Evolutionary conservation across 768 basidiomycete species (phyloP).

Genomic region (Lenzites betulinus): DNA sequence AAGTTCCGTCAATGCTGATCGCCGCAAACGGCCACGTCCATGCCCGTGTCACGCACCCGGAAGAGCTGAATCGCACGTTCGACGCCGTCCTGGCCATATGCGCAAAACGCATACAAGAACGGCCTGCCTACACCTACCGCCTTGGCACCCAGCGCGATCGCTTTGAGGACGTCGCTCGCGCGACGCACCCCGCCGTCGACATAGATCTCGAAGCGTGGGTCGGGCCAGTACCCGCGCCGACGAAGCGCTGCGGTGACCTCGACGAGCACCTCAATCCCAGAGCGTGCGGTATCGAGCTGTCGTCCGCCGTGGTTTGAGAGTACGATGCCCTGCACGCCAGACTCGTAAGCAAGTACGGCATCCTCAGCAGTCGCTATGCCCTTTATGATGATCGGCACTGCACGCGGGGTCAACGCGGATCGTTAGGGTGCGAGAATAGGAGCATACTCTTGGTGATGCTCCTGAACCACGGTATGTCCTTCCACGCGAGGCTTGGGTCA

Average conservation of each 20-base stretch:
- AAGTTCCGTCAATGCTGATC: too few relatives aligned
- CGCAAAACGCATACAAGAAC: slow-evolving; percentile 82
- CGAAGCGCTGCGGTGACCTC: slow-evolving; percentile 79
- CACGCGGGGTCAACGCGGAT: background rate
- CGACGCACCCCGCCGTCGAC: slow-evolving; percentile 91
- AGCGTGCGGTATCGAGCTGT: slow-evolving; percentile 71
- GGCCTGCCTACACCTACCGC: slow-evolving; percentile 84
- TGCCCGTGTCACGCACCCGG: slow-evolving; percentile 43
- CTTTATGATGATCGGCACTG: slow-evolving; percentile 90
- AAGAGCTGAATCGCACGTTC: slow-evolving; percentile 77
- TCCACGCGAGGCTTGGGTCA: slow-evolving; percentile 88
- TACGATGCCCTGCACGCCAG: slow-evolving; percentile 72
- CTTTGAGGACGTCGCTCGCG: slow-evolving; percentile 86
- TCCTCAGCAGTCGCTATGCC: slow-evolving; percentile 87
- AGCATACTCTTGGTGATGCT: slow-evolving; percentile 56
- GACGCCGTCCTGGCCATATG: slow-evolving; percentile 86
- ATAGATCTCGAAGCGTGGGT: slow-evolving; percentile 77
- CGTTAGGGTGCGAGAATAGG: background rate
- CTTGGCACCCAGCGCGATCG: slow-evolving; percentile 81
- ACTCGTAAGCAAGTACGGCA: slow-evolving; percentile 81
- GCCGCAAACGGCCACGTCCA: too few relatives aligned
- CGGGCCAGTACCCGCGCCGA: slow-evolving; percentile 68
- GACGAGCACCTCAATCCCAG: slow-evolving; percentile 87
- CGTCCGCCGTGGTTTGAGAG: slow-evolving; percentile 87
- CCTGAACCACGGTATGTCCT: slow-evolving; percentile 69